Percentiles rank a stretch among this genome's conserved stretches.
These are phyloP conservation scores for Diplosphaera chodatii DNA, from an alignment of 139 green algal species.

Conservation along the genomic window DNA sequence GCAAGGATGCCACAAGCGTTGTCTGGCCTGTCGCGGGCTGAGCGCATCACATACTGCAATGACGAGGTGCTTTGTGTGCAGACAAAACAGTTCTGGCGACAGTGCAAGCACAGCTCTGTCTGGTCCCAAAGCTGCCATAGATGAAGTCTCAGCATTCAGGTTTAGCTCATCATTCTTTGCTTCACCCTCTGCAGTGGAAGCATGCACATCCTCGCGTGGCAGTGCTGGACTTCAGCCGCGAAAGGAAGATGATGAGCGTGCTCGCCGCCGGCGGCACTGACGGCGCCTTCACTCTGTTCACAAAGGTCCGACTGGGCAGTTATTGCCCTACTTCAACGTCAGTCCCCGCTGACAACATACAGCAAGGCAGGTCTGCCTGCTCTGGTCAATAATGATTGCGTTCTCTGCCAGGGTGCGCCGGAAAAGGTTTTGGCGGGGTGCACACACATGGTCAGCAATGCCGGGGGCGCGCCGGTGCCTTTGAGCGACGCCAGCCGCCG, in stretches of 20 bases:
- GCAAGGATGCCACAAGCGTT: conserved; percentile 46
- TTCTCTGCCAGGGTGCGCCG: conserved; percentile 85
- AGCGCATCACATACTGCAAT: conserved; percentile 64
- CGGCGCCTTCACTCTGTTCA: not conserved
- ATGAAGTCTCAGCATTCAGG: too few relatives aligned
- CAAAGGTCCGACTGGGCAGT: too few relatives aligned
- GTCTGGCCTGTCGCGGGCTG: conserved; percentile 31
- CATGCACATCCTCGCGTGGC: conserved; percentile 32
- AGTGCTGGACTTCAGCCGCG: conserved; percentile 73
- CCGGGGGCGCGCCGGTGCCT: conserved; percentile 13
- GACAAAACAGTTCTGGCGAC: too few relatives aligned
- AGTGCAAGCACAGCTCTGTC: too few relatives aligned
- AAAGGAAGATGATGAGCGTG: conserved; percentile 92
- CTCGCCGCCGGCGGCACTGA: conserved; percentile 29
- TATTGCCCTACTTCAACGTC: too few relatives aligned
- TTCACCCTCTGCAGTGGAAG: conserved; percentile 60
- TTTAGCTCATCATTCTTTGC: too few relatives aligned
- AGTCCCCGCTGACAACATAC: too few relatives aligned
- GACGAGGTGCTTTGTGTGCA: conserved; percentile 23
- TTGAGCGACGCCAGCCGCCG: conserved; percentile 28
- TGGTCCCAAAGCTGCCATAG: too few relatives aligned
- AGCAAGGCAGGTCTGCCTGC: too few relatives aligned
- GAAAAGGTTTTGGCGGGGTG: conserved; percentile 79
- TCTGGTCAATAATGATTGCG: too few relatives aligned
- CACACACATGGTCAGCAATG: conserved; percentile 50